Conservation (phyloP, 768 basidiomycete species). For the Brasilioporus rufonigricans region DNA sequence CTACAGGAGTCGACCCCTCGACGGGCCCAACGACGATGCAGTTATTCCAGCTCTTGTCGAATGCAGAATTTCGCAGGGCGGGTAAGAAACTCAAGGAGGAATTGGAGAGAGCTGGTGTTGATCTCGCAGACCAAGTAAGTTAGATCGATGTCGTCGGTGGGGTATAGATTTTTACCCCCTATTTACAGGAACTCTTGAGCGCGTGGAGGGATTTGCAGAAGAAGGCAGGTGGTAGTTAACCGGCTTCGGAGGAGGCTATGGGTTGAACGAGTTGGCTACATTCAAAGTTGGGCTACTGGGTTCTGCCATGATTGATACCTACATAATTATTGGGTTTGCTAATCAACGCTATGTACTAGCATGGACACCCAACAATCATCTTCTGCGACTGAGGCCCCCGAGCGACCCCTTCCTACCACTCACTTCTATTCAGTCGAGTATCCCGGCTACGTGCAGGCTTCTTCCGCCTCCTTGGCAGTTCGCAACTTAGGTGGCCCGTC, state of each 20-base stretch:
- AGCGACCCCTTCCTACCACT: slow-evolving; percentile 49
- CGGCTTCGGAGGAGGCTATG: not conserved
- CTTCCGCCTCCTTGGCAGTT: slow-evolving; percentile 62
- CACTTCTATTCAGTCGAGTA: slow-evolving; percentile 85
- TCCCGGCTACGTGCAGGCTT: slow-evolving; percentile 74
- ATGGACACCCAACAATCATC: slow-evolving; percentile 1
- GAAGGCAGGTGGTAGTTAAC: slow-evolving; percentile 21
- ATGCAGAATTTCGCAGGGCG: slow-evolving; percentile 50
- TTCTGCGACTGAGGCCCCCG: slow-evolving; percentile 32
- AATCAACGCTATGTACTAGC: slow-evolving; percentile 18
- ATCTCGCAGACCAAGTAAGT: slow-evolving; percentile 52
- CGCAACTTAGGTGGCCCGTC: slow-evolving; percentile 67
- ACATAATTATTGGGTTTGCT: not conserved
- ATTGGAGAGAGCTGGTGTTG: slow-evolving; percentile 58
- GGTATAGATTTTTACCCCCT: not conserved
- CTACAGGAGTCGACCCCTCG: slow-evolving; percentile 47
- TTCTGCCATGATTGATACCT: not conserved
- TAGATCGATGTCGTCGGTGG: not conserved
- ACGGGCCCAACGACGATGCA: slow-evolving; percentile 49
- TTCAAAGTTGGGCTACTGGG: too few relatives aligned
- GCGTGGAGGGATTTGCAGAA: slow-evolving; percentile 35
- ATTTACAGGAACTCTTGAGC: slow-evolving; percentile 45
- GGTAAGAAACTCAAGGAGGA: slow-evolving; percentile 46
- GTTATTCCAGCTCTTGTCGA: slow-evolving; percentile 53
- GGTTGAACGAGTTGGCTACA: not conserved